These are phyloP conservation scores for Ceratocystis eucalypticola DNA, from an alignment of 2,329 filamentous ascomycete genomes.

Conservation along the genomic window DNA sequence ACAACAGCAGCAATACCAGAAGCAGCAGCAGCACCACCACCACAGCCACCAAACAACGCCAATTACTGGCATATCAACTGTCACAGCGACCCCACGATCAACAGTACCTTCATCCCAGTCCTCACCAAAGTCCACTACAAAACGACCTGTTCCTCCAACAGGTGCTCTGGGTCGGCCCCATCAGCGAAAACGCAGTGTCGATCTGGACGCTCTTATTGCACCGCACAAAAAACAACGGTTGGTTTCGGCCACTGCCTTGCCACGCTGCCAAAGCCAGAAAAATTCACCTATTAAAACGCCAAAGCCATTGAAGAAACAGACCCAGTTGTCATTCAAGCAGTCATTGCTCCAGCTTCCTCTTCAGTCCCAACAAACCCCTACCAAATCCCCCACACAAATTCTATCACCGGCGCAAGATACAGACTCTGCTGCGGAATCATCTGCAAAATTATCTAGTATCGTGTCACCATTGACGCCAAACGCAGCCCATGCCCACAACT, in stretches of 20 bases:
- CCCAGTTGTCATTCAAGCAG: background rate
- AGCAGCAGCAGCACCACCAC: background rate
- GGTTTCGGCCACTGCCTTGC: background rate
- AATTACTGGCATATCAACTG: background rate
- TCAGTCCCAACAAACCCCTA: background rate
- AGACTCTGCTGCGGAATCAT: background rate
- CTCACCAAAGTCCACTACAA: background rate
- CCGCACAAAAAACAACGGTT: slow-evolving; percentile 12
- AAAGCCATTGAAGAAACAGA: background rate
- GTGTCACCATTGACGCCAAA: background rate
- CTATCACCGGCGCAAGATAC: background rate
- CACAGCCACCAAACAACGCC: background rate
- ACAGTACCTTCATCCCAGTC: background rate
- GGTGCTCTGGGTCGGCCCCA: background rate
- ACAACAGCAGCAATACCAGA: background rate
- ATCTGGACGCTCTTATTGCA: slow-evolving; percentile 13
- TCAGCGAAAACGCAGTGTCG: slow-evolving; percentile 15
- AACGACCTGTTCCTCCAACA: background rate
- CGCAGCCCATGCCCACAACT: background rate
- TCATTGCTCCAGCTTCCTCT: background rate
- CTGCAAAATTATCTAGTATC: background rate
- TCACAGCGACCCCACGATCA: background rate
- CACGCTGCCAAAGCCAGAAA: background rate
- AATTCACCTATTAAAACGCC: background rate
- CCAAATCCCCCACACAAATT: background rate